Conservation (phyloP, 2,329 filamentous ascomycete species). For the Lasiodiplodia citricola region DNA sequence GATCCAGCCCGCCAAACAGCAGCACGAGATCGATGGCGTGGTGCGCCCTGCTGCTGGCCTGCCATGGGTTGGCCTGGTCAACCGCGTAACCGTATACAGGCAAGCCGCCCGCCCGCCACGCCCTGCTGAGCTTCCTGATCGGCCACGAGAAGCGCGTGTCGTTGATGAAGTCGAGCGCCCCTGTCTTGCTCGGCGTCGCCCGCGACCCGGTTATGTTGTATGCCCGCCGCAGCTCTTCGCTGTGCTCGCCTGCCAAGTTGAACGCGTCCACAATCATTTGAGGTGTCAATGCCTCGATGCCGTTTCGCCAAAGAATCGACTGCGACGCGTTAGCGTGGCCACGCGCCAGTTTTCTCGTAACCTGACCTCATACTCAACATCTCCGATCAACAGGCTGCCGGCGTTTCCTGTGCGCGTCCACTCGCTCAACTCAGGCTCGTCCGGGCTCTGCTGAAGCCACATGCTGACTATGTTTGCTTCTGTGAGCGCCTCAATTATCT, state of each 20-base stretch:
- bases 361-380: slow-evolving; percentile 46
- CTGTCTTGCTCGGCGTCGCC: slow-evolving; percentile 47
- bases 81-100: slow-evolving; percentile 48
- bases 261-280: slow-evolving; percentile 44
- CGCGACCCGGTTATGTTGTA: slow-evolving; percentile 51
- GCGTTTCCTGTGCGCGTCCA: slow-evolving; percentile 47
- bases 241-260: slow-evolving; percentile 37
- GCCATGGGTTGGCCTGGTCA: slow-evolving; percentile 56
- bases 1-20: slow-evolving; percentile 50
- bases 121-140: slow-evolving; percentile 28
- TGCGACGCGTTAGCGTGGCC: slow-evolving; percentile 29
- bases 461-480: slow-evolving; percentile 48
- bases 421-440: slow-evolving; percentile 35
- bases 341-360: not conserved
- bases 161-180: slow-evolving; percentile 48
- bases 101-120: slow-evolving; percentile 32
- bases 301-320: slow-evolving; percentile 54
- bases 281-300: slow-evolving; percentile 45
- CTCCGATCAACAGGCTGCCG: slow-evolving; percentile 49
- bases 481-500: slow-evolving; percentile 43
- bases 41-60: slow-evolving; percentile 52
- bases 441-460: slow-evolving; percentile 49
- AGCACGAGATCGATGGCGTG: slow-evolving; percentile 56
- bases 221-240: slow-evolving; percentile 38
- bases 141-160: slow-evolving; percentile 42